phyloP scores from a whole-genome alignment of 2,329 filamentous ascomycete genomes.

The Zymoseptoria ardabiliae region DNA sequence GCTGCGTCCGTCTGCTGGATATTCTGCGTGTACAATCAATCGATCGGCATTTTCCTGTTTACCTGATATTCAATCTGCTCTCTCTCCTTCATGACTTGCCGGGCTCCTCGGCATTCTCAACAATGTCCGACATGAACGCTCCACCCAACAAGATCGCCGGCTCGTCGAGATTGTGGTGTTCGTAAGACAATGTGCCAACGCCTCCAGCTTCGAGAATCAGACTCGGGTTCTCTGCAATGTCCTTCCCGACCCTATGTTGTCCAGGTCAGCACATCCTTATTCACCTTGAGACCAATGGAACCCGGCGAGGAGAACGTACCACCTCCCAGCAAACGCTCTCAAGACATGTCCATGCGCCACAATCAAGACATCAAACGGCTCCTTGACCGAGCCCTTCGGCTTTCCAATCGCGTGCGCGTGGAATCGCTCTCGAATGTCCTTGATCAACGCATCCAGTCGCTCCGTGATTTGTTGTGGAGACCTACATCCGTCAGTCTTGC shows the following conservation, averaged over 20 bases:
- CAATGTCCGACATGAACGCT: constrained; percentile 44
- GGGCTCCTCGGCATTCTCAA: constrained; percentile 33
- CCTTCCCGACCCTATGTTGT: constrained; percentile 50
- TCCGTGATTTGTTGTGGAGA: constrained; percentile 63
- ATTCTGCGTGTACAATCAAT: not conserved
- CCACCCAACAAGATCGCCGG: constrained; percentile 46
- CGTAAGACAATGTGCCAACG: constrained; percentile 46
- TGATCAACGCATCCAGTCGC: constrained; percentile 68
- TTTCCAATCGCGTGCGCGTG: constrained; percentile 47
- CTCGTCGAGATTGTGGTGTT: constrained; percentile 43
- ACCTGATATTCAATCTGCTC: not conserved
- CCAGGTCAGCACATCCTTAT: not conserved
- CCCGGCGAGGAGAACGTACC: constrained; percentile 37
- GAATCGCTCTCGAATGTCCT: constrained; percentile 56
- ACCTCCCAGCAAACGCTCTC: constrained; percentile 78
- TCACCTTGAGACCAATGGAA: not conserved
- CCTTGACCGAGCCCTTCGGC: constrained; percentile 28
- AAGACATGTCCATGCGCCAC: constrained; percentile 90
- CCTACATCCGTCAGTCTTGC: constrained; percentile 33
- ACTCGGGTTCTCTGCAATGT: constrained; percentile 65
- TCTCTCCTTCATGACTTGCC: not conserved
- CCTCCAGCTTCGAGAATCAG: constrained; percentile 67
- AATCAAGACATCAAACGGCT: constrained; percentile 61
- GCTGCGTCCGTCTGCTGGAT: not conserved
- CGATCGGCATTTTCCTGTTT: not conserved